Conservation (phyloP, 495 filamentous ascomycete species). For the Penicillium ochrochloron region DNA sequence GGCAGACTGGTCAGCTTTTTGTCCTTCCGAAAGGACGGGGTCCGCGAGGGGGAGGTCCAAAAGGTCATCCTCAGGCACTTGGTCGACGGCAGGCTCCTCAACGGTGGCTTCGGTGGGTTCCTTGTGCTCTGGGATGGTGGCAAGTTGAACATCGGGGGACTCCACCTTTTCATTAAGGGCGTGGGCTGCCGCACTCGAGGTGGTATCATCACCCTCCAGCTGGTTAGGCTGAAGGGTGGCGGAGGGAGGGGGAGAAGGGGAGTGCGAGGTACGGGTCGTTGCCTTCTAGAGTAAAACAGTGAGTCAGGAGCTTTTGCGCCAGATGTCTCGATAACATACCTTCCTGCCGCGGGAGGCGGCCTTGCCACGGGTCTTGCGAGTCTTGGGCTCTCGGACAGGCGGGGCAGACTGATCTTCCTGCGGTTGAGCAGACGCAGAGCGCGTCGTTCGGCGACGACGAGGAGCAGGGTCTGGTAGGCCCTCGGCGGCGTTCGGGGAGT, state of each 20-base stretch:
- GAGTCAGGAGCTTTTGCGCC: neutral
- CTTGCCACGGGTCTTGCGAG: constrained; percentile 15
- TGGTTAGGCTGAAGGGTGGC: constrained; percentile 4
- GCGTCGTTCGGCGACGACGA: constrained; percentile 28
- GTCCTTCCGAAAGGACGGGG: neutral
- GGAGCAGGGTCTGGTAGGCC: constrained; percentile 10
- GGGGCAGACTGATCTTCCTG: constrained; percentile 15
- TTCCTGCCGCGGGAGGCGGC: constrained; percentile 18
- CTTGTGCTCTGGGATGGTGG: neutral
- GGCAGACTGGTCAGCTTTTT: constrained; percentile 2
- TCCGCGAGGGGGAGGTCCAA: neutral
- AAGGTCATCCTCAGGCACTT: neutral
- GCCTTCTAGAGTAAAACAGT: constrained; percentile 11
- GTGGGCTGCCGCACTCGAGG: neutral
- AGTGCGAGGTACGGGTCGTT: neutral
- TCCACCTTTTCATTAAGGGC: neutral
- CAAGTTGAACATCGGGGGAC: neutral
- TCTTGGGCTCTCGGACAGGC: constrained; percentile 11
- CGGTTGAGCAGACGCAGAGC: constrained; percentile 28
- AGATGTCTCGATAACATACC: constrained; percentile 4
- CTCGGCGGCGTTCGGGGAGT: constrained; percentile 19
- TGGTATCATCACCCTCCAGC: constrained; percentile 3
- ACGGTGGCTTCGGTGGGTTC: neutral
- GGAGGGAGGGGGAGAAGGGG: neutral
- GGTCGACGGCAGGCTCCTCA: neutral